Percentiles rank a stretch among this genome's conserved stretches.
These are phyloP conservation scores for Ochetophila trinervis DNA, from an alignment of 306 rosid genomes.

Conservation along the genomic window DNA sequence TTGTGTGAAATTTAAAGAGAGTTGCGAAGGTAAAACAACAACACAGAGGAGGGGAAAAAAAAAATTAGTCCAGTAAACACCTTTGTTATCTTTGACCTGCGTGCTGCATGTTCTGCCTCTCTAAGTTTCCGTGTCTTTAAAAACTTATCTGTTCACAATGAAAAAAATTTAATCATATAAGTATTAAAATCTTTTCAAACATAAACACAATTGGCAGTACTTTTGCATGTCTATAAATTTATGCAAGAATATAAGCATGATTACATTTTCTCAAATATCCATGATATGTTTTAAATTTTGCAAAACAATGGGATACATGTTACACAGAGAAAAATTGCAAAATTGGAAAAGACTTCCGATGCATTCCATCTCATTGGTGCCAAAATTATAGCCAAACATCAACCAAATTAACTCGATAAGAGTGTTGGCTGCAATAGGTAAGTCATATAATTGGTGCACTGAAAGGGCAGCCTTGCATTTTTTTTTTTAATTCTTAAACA, in stretches of 20 bases:
- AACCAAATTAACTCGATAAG: not conserved
- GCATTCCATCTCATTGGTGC: not conserved
- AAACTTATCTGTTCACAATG: conserved; percentile 51
- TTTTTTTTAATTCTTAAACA: not conserved
- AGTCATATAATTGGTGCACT: not conserved
- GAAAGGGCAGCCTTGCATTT: not conserved
- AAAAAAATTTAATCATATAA: not conserved
- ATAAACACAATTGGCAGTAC: not conserved
- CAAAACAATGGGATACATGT: not conserved
- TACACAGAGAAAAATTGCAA: not conserved
- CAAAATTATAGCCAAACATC: not conserved
- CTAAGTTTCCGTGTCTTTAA: conserved; percentile 78
- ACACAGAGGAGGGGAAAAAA: not conserved
- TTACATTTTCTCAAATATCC: not conserved
- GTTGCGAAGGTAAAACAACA: not conserved
- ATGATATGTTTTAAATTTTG: not conserved
- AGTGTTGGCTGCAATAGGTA: not conserved
- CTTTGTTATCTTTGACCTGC: conserved; percentile 70
- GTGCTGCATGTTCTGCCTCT: conserved; percentile 86
- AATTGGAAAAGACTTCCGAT: not conserved
- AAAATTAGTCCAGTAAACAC: conserved; percentile 28
- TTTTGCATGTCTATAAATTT: not conserved
- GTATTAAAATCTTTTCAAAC: not conserved
- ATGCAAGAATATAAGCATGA: not conserved
- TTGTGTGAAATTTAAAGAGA: not conserved